Conservation (phyloP, 2,329 filamentous ascomycete genomes). For the Fusarium sp. region DNA sequence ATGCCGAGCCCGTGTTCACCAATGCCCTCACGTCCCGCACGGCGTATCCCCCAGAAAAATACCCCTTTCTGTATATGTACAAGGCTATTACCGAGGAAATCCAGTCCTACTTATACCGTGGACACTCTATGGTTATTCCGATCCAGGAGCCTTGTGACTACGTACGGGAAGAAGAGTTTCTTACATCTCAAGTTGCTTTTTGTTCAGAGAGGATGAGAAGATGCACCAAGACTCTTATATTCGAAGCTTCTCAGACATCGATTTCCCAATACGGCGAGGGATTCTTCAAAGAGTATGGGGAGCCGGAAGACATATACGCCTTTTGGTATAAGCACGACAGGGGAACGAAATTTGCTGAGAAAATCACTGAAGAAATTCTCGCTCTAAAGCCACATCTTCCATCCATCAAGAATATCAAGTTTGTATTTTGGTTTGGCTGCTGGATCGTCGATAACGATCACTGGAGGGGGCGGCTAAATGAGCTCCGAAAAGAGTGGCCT, state of each 20-base stretch:
- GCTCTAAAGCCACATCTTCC: not conserved
- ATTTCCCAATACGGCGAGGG: fast-evolving
- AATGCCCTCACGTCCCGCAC: not conserved
- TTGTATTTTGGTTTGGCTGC: conserved; percentile 2
- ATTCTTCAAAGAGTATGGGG: not conserved
- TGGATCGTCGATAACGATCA: fast-evolving
- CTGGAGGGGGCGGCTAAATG: not conserved
- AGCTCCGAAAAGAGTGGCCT: not conserved
- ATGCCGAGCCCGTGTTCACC: not conserved
- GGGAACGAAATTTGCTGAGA: not conserved
- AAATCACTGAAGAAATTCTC: not conserved
- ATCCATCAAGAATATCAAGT: not conserved
- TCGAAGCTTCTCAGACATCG: not conserved
- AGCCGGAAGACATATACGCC: fast-evolving
- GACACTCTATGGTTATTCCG: not conserved
- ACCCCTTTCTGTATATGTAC: conserved; percentile 3
- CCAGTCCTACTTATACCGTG: not conserved
- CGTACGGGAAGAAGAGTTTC: not conserved
- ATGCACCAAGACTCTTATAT: not conserved
- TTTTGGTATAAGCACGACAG: not conserved
- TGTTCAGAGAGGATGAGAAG: conserved; percentile 12
- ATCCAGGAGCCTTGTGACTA: not conserved
- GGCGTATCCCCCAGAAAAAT: not conserved
- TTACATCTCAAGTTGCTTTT: not conserved
- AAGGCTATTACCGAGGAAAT: not conserved